Evolutionary conservation across 78 protist species (phyloP), one percentile per base, ranked within the genome.

Genomic region (Tieghemostelium lacteum): DNA sequence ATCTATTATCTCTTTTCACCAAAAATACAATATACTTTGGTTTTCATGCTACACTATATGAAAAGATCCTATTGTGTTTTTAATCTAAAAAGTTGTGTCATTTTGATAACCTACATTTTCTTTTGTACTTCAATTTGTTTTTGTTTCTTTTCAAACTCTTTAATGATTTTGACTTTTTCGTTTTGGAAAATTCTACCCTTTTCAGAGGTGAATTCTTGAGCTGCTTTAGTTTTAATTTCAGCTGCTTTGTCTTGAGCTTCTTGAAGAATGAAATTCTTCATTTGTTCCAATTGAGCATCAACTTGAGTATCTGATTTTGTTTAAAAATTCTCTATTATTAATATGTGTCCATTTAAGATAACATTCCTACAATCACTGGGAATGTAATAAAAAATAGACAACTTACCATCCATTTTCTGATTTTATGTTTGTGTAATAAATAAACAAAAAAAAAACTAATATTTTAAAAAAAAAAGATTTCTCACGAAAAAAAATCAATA

Each of bases 201-300:
- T 61, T 95, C 97, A 36, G 92, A 87, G 75, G 86, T 93, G 92
- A 88, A 92, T 70, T 95, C 97, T 78, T 95, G 95, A 8, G 92
- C 71, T 16, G 97, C 94, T 92, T 95, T 85, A 58, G 88, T 33
- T 58, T 65, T 69, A 60, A 95, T 93, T 71, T 95, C 97, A 8
- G 29, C 33, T 7, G 95, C 97, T 86, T 95, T 95, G 69, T 95
- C 97, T 54, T 73, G 69, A 10, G 97, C 97, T 80, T 95, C 97
- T 73, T 76, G 75, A 40, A 77, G 86, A 87, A 95, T 95, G 94
- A 95, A 95, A 70, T 83, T 92, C 36, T 80, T 71, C 97, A 95
- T 95, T 88, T 95, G 96, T 7, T 61, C 67, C 22, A 92, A 49
- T 55, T 73, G 92, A 69, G 75, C 77, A 34, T 50, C 31, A 31